Evolutionary conservation across 2,329 filamentous ascomycete genomes (phyloP).

Genomic region (Aspergillus amoenus): DNA sequence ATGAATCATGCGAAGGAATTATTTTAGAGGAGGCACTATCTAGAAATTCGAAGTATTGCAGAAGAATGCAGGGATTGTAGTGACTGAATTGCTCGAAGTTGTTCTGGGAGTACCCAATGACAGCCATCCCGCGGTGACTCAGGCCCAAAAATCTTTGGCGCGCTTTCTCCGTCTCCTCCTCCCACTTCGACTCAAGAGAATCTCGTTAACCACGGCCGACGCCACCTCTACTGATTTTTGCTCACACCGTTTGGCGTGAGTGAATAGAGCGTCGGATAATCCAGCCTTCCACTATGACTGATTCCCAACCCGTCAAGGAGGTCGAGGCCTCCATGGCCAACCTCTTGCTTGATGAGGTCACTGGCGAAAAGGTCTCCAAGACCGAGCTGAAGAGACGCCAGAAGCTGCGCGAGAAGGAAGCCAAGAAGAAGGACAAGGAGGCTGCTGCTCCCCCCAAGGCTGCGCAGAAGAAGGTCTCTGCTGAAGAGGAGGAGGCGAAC

Average conservation of each 20-base stretch:
- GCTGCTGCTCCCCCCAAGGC: constrained; percentile 63
- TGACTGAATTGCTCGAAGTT: neutral
- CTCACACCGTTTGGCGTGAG: constrained; percentile 15
- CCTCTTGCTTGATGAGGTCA: constrained; percentile 86
- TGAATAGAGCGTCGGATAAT: constrained; percentile 6
- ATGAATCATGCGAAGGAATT: neutral
- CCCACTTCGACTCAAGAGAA: constrained; percentile 21
- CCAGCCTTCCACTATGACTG: constrained; percentile 33
- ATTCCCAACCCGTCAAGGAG: constrained; percentile 42
- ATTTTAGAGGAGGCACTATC: neutral
- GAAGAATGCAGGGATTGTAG: neutral
- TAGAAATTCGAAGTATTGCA: neutral
- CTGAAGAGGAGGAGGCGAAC: constrained; percentile 68
- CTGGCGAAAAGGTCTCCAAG: constrained; percentile 84
- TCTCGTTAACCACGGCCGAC: constrained; percentile 14
- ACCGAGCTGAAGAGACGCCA: constrained; percentile 90
- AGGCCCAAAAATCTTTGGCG: constrained; percentile 35
- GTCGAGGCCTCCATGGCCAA: constrained; percentile 60
- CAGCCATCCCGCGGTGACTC: constrained; percentile 21
- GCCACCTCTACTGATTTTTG: constrained; percentile 10
- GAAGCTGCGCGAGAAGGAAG: constrained; percentile 85
- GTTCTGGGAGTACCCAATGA: constrained; percentile 27
- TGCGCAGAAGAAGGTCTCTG: constrained; percentile 57
- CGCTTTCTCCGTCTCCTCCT: constrained; percentile 16
- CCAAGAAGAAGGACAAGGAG: constrained; percentile 84